Percentiles rank a stretch among this genome's conserved stretches.
phyloP scores from a whole-genome alignment of 108 stramenopile genomes.

The Stephanodiscus triporus region DNA sequence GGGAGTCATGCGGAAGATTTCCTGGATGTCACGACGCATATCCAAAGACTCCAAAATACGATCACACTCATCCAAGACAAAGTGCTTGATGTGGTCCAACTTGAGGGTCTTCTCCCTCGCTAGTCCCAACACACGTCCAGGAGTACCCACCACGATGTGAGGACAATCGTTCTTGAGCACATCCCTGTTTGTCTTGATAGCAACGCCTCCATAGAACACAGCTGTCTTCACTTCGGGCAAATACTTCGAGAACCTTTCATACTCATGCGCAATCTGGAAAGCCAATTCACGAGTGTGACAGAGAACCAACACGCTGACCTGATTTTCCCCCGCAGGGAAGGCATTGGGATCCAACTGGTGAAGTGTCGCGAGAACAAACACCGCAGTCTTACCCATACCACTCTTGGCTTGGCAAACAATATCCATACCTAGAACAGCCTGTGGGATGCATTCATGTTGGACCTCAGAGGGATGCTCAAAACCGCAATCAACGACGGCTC shows the following conservation, averaged over 20 bases:
- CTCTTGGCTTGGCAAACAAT: constrained; percentile 99
- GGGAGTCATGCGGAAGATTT: constrained; percentile 98
- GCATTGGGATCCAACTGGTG: constrained; percentile 88
- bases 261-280: constrained; percentile 99
- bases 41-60: constrained; percentile 95
- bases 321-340: constrained; percentile 69
- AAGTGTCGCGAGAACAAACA: constrained; percentile 98
- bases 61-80: constrained; percentile 99
- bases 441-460: constrained; percentile 99
- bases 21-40: constrained; percentile 98
- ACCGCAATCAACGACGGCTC: constrained; percentile 98
- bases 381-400: constrained; percentile 99
- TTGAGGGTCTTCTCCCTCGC: constrained; percentile 93
- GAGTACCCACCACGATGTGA: constrained; percentile 99
- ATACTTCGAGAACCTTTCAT: constrained; percentile 99
- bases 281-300: constrained; percentile 99
- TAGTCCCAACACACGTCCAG: constrained; percentile 92
- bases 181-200: constrained; percentile 83
- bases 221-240: constrained; percentile 96
- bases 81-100: constrained; percentile 96
- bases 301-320: constrained; percentile 92
- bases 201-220: constrained; percentile 98
- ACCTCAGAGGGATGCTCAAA: constrained; percentile 99
- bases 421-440: constrained; percentile 99
- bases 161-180: constrained; percentile 95